Conservation (phyloP, 768 basidiomycete species). For the Lentinula guzmanii region DNA sequence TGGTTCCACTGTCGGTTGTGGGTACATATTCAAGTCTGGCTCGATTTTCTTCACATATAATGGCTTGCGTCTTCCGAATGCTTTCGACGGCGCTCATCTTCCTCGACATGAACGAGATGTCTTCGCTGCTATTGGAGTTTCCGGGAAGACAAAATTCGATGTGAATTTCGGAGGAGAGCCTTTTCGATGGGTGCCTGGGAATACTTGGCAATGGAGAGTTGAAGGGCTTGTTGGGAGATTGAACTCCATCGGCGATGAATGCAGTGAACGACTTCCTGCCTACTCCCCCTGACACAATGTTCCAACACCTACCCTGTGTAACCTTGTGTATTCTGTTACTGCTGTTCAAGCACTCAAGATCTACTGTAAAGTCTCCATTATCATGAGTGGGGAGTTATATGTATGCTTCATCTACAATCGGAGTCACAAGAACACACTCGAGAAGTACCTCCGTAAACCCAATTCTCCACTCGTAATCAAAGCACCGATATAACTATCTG, state of each 20-base stretch:
- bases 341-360: too few relatives aligned
- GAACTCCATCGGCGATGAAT: constrained; percentile 17
- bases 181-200: constrained; percentile 59
- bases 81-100: constrained; percentile 55
- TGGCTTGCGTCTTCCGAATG: constrained; percentile 46
- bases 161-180: constrained; percentile 62
- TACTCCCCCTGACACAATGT: constrained; percentile 15
- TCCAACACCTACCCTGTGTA: too few relatives aligned
- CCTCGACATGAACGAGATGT: constrained; percentile 48
- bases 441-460: background rate
- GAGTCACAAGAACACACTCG: background rate
- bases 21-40: constrained; percentile 50
- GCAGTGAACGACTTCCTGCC: constrained; percentile 37
- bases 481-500: constrained; percentile 33
- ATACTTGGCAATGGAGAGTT: constrained; percentile 60
- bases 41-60: constrained; percentile 63
- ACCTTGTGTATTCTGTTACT: too few relatives aligned
- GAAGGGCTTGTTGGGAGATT: constrained; percentile 56
- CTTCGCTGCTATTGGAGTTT: constrained; percentile 59
- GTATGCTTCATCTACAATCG: too few relatives aligned
- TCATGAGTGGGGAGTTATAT: background rate
- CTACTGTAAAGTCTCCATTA: too few relatives aligned
- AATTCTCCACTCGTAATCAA: background rate
- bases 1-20: constrained; percentile 58
- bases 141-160: constrained; percentile 45